Conservation (phyloP, 306 rosid species). For the Pyrus communis region DNA sequence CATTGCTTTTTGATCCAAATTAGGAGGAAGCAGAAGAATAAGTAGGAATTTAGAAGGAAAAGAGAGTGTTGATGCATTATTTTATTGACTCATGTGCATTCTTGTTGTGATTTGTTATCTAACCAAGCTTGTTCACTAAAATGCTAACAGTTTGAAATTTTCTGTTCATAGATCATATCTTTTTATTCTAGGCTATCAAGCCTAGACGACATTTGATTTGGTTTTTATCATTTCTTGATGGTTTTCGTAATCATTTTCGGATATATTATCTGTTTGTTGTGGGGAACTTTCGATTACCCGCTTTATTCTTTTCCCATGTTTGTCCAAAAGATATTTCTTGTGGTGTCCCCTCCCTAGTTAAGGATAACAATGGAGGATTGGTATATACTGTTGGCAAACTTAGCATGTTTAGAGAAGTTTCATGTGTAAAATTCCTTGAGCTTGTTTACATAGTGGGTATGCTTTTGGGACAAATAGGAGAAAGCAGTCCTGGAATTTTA, state of each 20-base stretch:
- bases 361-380: conserved; percentile 16
- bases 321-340: conserved; percentile 16
- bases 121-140: background rate
- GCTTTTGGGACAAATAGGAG: conserved; percentile 3
- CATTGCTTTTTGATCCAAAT: background rate
- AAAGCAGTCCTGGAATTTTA: background rate
- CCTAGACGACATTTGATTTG: background rate
- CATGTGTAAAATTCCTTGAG: background rate
- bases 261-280: conserved; percentile 7
- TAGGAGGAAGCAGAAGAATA: conserved; percentile 3
- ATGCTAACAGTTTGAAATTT: conserved; percentile 12
- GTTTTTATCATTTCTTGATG: background rate
- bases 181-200: background rate
- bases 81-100: background rate
- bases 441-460: conserved; percentile 5
- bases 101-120: background rate
- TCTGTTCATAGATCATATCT: background rate
- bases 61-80: background rate
- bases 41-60: background rate
- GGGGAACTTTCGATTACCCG: conserved; percentile 12
- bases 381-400: conserved; percentile 13
- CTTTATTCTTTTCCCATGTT: conserved; percentile 32
- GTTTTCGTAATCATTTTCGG: conserved; percentile 1
- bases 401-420: background rate
- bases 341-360: background rate